These are phyloP conservation scores for Rhododendron kiyosumense DNA, from an alignment of 148 eudicot species.

Conservation along the genomic window DNA sequence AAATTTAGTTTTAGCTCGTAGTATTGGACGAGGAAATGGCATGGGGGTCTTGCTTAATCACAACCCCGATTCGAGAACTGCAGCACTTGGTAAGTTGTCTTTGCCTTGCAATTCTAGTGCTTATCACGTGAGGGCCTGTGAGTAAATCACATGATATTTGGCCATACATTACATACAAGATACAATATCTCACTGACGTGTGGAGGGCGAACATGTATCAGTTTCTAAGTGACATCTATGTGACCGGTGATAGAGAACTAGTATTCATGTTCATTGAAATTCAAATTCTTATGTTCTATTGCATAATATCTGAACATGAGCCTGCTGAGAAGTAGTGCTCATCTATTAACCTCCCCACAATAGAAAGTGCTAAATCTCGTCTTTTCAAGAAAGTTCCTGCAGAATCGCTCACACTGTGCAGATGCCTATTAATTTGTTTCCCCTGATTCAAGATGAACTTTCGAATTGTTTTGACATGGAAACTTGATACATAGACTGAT, in stretches of 20 bases:
- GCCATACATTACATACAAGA: neutral
- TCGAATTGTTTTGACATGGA: neutral
- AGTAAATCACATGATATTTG: neutral
- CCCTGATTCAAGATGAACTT: neutral
- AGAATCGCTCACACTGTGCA: neutral
- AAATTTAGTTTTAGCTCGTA: conserved; percentile 6
- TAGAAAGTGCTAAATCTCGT: neutral
- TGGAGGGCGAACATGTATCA: neutral
- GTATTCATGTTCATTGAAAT: neutral
- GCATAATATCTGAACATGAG: neutral
- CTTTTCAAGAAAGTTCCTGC: neutral
- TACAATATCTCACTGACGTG: neutral
- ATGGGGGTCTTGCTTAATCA: conserved; percentile 1
- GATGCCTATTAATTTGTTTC: neutral
- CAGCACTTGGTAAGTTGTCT: conserved; percentile 11
- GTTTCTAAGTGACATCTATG: neutral
- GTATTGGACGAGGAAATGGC: conserved; percentile 10
- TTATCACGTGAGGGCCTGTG: neutral
- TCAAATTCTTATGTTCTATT: neutral
- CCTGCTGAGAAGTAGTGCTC: neutral
- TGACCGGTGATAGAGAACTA: neutral
- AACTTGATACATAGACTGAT: neutral
- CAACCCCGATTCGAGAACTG: neutral
- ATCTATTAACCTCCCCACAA: neutral
- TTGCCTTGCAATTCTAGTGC: neutral